These are phyloP conservation scores for Tillandsia leiboldiana DNA, from an alignment of 176 grass and related monocot genomes.

Conservation along the genomic window DNA sequence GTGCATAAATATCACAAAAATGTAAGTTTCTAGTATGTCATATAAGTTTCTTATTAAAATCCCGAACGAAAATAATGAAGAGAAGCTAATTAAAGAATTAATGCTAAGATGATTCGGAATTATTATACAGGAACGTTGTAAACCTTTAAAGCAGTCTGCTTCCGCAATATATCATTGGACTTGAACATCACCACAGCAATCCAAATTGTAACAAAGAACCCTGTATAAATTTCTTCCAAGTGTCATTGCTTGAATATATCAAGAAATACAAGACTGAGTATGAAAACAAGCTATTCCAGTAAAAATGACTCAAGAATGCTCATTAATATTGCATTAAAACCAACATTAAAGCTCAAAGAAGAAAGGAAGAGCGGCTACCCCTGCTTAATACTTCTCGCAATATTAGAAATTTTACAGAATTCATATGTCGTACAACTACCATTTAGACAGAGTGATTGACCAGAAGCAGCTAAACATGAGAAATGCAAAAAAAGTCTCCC, in stretches of 20 bases:
- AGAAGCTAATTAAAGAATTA: no score
- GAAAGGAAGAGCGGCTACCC: background rate
- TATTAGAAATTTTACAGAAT: background rate
- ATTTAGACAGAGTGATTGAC: no score
- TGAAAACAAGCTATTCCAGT: background rate
- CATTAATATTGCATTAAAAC: background rate
- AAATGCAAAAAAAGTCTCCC: no score
- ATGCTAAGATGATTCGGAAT: no score
- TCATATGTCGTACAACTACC: background rate
- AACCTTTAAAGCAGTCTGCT: conserved; percentile 97
- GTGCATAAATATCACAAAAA: no score
- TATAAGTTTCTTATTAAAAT: no score
- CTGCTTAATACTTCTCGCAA: background rate
- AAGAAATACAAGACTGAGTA: conserved; percentile 3
- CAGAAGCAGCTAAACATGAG: no score
- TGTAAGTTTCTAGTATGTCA: no score
- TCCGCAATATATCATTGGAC: conserved; percentile 93
- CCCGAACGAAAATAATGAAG: no score
- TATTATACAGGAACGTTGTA: background rate
- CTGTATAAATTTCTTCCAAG: conserved; percentile 36
- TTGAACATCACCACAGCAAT: conserved; percentile 98
- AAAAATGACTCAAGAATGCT: background rate
- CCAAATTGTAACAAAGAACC: conserved; percentile 98
- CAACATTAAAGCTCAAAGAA: conserved; percentile 15
- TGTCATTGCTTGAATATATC: conserved; percentile 11